phyloP scores from a whole-genome alignment of 2,329 filamentous ascomycete species.

The Grosmannia huntii region DNA sequence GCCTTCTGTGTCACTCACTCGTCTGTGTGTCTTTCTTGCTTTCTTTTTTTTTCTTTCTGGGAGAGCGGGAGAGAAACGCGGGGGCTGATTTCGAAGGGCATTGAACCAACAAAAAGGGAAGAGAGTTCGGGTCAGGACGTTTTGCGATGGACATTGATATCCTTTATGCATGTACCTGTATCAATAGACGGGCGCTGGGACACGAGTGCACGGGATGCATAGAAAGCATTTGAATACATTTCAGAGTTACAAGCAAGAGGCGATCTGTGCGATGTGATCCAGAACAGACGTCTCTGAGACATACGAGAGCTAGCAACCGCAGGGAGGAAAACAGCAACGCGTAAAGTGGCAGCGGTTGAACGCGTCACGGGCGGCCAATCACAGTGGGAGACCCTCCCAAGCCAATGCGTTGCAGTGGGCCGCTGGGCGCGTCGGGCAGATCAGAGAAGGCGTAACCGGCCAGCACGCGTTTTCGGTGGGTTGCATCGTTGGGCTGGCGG shows the following conservation, averaged over 20 bases:
- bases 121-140: background rate
- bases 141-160: background rate
- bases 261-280: background rate
- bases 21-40: background rate
- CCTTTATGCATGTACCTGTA: constrained; percentile 1
- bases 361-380: constrained; percentile 7
- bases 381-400: background rate
- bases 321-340: constrained; percentile 2
- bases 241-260: background rate
- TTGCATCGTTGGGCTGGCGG: background rate
- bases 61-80: background rate
- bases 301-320: too few species aligned
- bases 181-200: background rate
- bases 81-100: background rate
- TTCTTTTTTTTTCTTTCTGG: background rate
- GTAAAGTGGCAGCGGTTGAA: constrained; percentile 7
- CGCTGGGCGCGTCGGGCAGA: background rate
- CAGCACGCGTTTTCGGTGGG: background rate
- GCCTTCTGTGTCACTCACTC: background rate
- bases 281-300: too few species aligned
- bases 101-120: background rate
- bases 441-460: background rate
- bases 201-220: background rate
- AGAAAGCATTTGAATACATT: background rate
- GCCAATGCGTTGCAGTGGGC: background rate